phyloP scores from a whole-genome alignment of 768 basidiomycete genomes.

The Termitomyces titanicus region DNA sequence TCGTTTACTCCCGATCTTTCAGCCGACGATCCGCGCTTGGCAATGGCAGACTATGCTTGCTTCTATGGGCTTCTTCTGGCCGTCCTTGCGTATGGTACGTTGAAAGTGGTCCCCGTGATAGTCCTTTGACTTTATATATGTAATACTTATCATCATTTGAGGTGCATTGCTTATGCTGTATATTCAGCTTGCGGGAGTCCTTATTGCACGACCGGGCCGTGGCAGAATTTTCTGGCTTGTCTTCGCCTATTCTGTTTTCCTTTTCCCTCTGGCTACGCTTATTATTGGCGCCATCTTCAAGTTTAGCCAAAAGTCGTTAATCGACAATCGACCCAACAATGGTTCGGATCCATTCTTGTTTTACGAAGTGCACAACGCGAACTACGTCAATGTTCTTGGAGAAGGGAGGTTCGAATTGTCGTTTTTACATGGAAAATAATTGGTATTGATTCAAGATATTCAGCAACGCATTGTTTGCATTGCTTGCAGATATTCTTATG shows the following conservation, averaged over 20 bases:
- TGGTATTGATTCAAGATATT: slow-evolving; percentile 6
- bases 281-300: slow-evolving; percentile 28
- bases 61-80: slow-evolving; percentile 32
- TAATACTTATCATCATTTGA: slow-evolving; percentile 13
- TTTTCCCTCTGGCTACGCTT: slow-evolving; percentile 29
- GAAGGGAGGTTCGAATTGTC: slow-evolving; percentile 25
- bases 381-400: slow-evolving; percentile 28
- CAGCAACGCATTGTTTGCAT: slow-evolving; percentile 28
- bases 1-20: neutral
- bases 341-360: slow-evolving; percentile 14
- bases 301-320: slow-evolving; percentile 27
- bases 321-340: slow-evolving; percentile 15
- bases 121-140: neutral
- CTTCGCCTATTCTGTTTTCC: slow-evolving; percentile 27
- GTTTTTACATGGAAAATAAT: neutral
- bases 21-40: neutral
- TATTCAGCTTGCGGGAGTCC: slow-evolving; percentile 31
- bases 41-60: slow-evolving; percentile 21
- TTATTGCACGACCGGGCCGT: slow-evolving; percentile 32
- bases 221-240: slow-evolving; percentile 30
- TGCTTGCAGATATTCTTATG: slow-evolving; percentile 35
- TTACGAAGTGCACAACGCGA: slow-evolving; percentile 11
- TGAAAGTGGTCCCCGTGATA: neutral
- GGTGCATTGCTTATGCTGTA: slow-evolving; percentile 38
- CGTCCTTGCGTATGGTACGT: slow-evolving; percentile 32